Evolutionary conservation across 2,329 filamentous ascomycete species (phyloP).

Genomic region (Karstenula rhodostoma): DNA sequence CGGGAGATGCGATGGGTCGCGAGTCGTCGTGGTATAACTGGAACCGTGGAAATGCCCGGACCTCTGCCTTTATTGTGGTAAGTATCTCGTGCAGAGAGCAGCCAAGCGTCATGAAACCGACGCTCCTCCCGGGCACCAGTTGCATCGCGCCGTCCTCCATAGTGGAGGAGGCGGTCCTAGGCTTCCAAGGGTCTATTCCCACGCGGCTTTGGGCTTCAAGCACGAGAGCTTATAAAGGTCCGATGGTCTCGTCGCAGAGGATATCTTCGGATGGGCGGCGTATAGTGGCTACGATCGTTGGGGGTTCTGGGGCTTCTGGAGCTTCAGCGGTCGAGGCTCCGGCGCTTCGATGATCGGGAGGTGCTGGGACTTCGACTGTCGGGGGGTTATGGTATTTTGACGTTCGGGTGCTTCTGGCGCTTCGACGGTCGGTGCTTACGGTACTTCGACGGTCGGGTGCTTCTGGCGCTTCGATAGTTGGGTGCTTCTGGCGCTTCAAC

Average conservation of each 20-base stretch:
- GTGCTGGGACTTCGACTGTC: not conserved
- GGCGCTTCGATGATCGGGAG: not conserved
- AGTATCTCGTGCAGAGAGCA: constrained; percentile 90
- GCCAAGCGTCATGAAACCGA: constrained; percentile 72
- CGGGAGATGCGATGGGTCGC: constrained; percentile 76
- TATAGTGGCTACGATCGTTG: constrained; percentile 12
- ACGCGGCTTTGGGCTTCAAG: not conserved
- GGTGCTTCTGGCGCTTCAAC: not conserved
- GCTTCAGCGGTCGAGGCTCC: not conserved
- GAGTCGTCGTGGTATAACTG: constrained; percentile 82
- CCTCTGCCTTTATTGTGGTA: constrained; percentile 86
- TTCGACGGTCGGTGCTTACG: not conserved
- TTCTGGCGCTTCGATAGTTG: not conserved
- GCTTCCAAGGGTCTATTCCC: not conserved
- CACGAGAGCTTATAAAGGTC: not conserved
- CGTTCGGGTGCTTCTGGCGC: not conserved
- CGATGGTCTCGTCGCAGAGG: constrained; percentile 1
- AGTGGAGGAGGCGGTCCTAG: not conserved
- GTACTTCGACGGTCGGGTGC: not conserved
- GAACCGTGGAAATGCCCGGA: constrained; percentile 81
- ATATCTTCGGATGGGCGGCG: constrained; percentile 20
- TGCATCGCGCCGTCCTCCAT: constrained; percentile 47
- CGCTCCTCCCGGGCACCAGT: constrained; percentile 34
- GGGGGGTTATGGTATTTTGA: too few relatives aligned
- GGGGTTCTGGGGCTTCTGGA: not conserved